Percentiles rank a stretch among this genome's conserved stretches.
These are phyloP conservation scores for Dryas drummondii DNA, from an alignment of 306 rosid species.

Conservation along the genomic window DNA sequence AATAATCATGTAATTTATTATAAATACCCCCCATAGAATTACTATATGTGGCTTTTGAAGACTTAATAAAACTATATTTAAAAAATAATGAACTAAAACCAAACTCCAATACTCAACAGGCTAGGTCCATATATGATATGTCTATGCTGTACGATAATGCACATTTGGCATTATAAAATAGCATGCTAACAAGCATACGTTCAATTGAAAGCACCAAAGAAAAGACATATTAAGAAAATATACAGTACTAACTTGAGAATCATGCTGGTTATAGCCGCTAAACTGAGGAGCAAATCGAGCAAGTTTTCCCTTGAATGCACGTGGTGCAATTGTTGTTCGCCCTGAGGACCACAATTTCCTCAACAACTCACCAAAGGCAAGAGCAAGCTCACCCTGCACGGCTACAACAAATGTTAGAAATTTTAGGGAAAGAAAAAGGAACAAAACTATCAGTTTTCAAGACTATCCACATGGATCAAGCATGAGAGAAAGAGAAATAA, in stretches of 20 bases:
- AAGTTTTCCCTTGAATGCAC: slow-evolving; percentile 86
- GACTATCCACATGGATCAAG: slow-evolving; percentile 12
- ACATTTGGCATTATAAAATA: not conserved
- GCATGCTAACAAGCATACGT: not conserved
- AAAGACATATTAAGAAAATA: slow-evolving; percentile 17
- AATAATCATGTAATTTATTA: slow-evolving; percentile 15
- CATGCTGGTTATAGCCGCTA: slow-evolving; percentile 99
- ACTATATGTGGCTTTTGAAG: not conserved
- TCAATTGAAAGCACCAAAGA: slow-evolving; percentile 16
- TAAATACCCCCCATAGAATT: not conserved
- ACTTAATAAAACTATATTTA: not conserved
- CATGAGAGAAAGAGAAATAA: slow-evolving; percentile 16
- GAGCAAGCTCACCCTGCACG: slow-evolving; percentile 93
- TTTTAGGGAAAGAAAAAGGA: slow-evolving; percentile 12
- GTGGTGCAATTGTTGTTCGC: slow-evolving; percentile 78
- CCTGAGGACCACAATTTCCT: slow-evolving; percentile 97
- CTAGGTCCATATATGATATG: too few relatives aligned
- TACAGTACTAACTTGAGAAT: slow-evolving; percentile 79
- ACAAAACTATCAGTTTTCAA: slow-evolving; percentile 13
- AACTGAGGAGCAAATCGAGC: slow-evolving; percentile 99
- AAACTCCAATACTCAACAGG: not conserved
- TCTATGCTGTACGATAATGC: too few relatives aligned
- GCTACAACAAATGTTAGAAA: slow-evolving; percentile 27
- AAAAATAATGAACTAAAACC: not conserved
- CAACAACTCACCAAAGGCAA: slow-evolving; percentile 91